Evolutionary conservation across 352 stramenopile species (phyloP), one percentile per base, ranked within the genome.

Genomic region (Paralagenidium karlingii): DNA sequence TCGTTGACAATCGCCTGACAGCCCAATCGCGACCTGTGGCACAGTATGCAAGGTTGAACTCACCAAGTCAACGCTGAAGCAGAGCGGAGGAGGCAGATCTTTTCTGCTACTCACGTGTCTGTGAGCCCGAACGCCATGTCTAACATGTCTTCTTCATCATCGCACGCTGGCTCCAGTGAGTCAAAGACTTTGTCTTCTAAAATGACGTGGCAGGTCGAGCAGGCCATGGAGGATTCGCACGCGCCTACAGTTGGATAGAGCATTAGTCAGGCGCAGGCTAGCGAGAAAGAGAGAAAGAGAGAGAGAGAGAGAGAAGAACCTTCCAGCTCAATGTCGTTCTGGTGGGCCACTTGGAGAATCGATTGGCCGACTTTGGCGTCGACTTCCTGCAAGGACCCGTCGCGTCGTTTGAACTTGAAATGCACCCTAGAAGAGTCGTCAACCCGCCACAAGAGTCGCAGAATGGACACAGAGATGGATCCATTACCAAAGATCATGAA

Each of bases 111-210:
- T 33, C 47, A 96, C 45, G 93, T 98, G 48, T 96, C 67, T 0
- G 91, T 96, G 28, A 99, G 74, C 5, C 95, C 96, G 61, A 97
- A 98, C 8, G 96, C 96, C 89, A 98, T 96, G 62, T 99, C 93
- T 25, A 98, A 73, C 90, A 97, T 99, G 59, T 99, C 96, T 58
- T 99, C 95, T 58, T 99, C 96, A 40, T 98, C 93, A 56, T 99
- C 95, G 36, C 62, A 92, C 8, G 94, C 59, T 34, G 94, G 78
- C 11, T 88, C 60, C 19, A 99, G 62, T 16, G 59, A 10, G 26
- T 98, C 83, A 46, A 94, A 99, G 19, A 99, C 50, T 10, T 77
- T 55, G 24, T 90, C 70, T 24, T 94, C 74, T 18, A 99, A 59
- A 38, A 99, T 97, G 22, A 98, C 76, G 73, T 99, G 96, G 55